A percentile compares a stretch with the other conserved stretches of the same genome.
Conservation (phyloP, 768 basidiomycete genomes). For the Mycena polygramma region DNA sequence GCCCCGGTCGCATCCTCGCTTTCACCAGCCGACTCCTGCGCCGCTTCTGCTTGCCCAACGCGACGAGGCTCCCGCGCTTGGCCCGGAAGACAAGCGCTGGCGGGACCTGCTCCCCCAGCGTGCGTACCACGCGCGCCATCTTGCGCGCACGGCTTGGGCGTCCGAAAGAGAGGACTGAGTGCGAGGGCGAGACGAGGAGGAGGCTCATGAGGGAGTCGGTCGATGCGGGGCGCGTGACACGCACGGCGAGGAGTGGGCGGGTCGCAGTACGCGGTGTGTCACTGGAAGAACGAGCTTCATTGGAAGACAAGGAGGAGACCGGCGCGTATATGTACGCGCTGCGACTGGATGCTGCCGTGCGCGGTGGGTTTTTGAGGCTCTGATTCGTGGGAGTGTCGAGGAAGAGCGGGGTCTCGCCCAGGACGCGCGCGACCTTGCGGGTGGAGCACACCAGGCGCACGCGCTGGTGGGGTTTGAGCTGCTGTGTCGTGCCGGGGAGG, state of each 20-base stretch:
- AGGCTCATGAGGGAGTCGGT: neutral
- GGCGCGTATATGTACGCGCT: constrained; percentile 8
- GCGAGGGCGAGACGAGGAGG: neutral
- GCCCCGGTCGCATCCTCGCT: no score
- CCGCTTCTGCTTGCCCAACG: no score
- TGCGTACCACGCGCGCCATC: constrained; percentile 58
- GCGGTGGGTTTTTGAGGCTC: neutral
- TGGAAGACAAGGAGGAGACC: constrained; percentile 15
- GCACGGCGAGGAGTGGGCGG: constrained; percentile 18
- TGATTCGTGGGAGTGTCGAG: constrained; percentile 7
- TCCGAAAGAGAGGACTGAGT: constrained; percentile 30
- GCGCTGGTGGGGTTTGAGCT: constrained; percentile 18
- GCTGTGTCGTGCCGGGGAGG: no score
- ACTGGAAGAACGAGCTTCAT: neutral
- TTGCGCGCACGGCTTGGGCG: constrained; percentile 49
- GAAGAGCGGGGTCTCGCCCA: constrained; percentile 46
- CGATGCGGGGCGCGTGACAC: neutral
- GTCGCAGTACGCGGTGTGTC: neutral
- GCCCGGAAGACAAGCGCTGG: constrained; percentile 52
- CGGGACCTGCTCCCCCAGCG: constrained; percentile 61
- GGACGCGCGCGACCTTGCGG: constrained; percentile 53
- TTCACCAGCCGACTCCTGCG: no score
- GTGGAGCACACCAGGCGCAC: constrained; percentile 52
- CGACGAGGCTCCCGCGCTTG: neutral
- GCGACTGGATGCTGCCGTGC: neutral